A percentile compares a stretch with the other conserved stretches of the same genome.
phyloP scores from a whole-genome alignment of 148 eudicot genomes.

The Dianthus caryophyllus region DNA sequence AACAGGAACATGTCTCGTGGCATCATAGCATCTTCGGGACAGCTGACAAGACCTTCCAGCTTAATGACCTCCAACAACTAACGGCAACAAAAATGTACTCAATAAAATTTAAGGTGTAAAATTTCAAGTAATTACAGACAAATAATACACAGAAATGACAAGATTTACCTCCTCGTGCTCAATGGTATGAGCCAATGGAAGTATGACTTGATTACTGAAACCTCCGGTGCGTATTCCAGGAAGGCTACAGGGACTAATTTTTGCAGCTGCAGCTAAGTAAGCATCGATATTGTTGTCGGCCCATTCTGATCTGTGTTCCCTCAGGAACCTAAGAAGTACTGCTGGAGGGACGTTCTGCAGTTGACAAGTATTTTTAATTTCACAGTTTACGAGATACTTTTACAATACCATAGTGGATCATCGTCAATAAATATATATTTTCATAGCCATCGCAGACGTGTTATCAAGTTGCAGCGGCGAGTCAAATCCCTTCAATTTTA shows the following conservation, averaged over 20 bases:
- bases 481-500: background rate
- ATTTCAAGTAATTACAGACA: background rate
- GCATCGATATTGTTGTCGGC: slow-evolving; percentile 89
- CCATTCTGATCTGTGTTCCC: slow-evolving; percentile 98
- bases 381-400: too few relatives aligned
- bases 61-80: slow-evolving; percentile 85
- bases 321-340: slow-evolving; percentile 72
- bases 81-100: slow-evolving; percentile 9
- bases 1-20: slow-evolving; percentile 75
- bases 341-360: slow-evolving; percentile 98
- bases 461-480: background rate
- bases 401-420: too few relatives aligned
- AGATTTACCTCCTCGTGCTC: slow-evolving; percentile 81
- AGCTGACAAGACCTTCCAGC: slow-evolving; percentile 65
- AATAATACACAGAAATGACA: background rate
- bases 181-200: slow-evolving; percentile 86
- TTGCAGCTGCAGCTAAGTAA: slow-evolving; percentile 82
- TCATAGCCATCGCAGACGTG: too few relatives aligned
- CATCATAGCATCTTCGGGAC: slow-evolving; percentile 74
- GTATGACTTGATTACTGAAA: slow-evolving; percentile 81
- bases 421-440: too few relatives aligned
- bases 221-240: slow-evolving; percentile 66
- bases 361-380: slow-evolving; percentile 3
- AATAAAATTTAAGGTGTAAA: background rate
- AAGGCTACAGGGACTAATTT: slow-evolving; percentile 77